These are phyloP conservation scores for Ballota nigra DNA, from an alignment of 257 asterid species.

Conservation along the genomic window DNA sequence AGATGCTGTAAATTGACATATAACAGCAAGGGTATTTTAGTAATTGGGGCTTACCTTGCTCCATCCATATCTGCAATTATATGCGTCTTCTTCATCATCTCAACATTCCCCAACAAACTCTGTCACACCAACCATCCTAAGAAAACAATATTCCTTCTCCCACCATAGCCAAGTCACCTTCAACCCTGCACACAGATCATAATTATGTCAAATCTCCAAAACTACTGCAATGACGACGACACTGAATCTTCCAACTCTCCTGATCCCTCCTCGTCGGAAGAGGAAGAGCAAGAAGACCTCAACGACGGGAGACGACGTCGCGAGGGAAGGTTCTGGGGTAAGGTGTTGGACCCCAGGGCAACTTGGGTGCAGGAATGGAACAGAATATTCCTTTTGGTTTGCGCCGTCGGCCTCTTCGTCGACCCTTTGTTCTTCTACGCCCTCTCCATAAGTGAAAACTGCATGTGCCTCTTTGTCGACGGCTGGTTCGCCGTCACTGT, in stretches of 20 bases:
- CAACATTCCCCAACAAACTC: not conserved
- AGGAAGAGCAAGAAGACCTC: conserved; percentile 13
- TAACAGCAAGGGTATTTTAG: conserved; percentile 36
- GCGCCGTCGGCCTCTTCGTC: conserved; percentile 72
- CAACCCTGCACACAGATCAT: too few relatives aligned
- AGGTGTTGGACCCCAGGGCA: conserved; percentile 54
- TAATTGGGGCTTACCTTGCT: conserved; percentile 17
- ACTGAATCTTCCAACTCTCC: conserved; percentile 9
- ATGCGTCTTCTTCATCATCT: conserved; percentile 25
- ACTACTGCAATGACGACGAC: conserved; percentile 26
- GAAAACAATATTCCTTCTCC: not conserved
- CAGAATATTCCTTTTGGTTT: conserved; percentile 64
- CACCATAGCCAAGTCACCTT: not conserved
- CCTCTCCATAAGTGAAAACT: conserved; percentile 69
- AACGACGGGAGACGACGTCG: conserved; percentile 15
- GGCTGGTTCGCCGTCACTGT: conserved; percentile 89
- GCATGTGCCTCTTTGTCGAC: conserved; percentile 83
- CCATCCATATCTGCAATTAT: conserved; percentile 31
- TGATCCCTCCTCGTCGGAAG: conserved; percentile 26
- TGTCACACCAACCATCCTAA: conserved; percentile 4
- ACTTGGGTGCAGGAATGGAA: conserved; percentile 92
- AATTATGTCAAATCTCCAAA: conserved; percentile 40
- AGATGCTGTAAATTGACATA: conserved; percentile 2
- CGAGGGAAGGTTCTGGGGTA: conserved; percentile 39
- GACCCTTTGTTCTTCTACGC: conserved; percentile 89